These are phyloP conservation scores for Penicillium simplicissimum DNA, from an alignment of 495 filamentous ascomycete species.

Conservation along the genomic window DNA sequence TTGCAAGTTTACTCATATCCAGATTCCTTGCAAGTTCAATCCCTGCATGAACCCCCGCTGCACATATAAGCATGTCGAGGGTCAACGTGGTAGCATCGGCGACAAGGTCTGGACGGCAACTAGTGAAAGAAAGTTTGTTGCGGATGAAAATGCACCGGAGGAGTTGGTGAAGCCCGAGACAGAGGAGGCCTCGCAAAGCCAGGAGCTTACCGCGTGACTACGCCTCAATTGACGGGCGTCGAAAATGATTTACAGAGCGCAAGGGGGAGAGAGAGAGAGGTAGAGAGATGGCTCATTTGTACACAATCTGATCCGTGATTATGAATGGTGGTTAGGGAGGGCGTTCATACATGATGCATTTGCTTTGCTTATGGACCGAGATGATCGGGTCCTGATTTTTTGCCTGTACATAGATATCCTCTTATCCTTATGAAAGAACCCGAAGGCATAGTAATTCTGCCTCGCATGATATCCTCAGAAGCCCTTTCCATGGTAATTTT, in stretches of 20 bases:
- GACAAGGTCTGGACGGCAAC: constrained; percentile 91
- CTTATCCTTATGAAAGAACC: constrained; percentile 13
- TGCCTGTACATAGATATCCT: constrained; percentile 35
- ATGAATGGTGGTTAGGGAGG: constrained; percentile 33
- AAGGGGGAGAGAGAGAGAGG: no score
- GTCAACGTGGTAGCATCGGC: constrained; percentile 73
- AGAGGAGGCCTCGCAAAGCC: constrained; percentile 33
- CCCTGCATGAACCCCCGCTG: constrained; percentile 86
- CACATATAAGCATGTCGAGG: constrained; percentile 88
- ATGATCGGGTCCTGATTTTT: constrained; percentile 10
- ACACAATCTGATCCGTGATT: constrained; percentile 36
- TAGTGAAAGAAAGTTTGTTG: constrained; percentile 93
- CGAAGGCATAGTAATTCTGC: constrained; percentile 8
- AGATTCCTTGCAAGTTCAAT: constrained; percentile 83
- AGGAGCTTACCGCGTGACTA: constrained; percentile 43
- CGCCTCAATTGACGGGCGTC: constrained; percentile 18
- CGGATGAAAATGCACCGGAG: constrained; percentile 64
- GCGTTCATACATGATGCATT: constrained; percentile 40
- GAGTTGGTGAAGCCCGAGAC: constrained; percentile 75
- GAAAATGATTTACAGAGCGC: background rate
- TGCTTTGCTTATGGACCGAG: constrained; percentile 26
- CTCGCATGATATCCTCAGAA: background rate
- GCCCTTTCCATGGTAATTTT: background rate
- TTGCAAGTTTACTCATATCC: constrained; percentile 87
- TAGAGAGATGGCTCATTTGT: constrained; percentile 18